Base-by-base conservation (phyloP, 176 grass and related monocot species). In the Secale cereale region DNA sequence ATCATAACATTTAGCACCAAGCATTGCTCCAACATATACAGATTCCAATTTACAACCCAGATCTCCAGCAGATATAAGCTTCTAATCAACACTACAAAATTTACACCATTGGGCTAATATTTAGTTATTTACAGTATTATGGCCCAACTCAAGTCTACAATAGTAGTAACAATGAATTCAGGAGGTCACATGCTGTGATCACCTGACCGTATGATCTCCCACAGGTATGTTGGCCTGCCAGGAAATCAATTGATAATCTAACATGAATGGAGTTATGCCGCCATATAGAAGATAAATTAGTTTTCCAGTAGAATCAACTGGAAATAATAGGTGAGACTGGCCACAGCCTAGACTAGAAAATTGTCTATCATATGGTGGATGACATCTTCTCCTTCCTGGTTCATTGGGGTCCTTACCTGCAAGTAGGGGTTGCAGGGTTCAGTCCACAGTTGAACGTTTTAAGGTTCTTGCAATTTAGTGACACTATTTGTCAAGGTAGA, bases 291-390 rank as follows among this genome's bases (percentile, higher is more conserved):
- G 71, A 45, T 10, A 8, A 4, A 14, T 32, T 6, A 76, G 13
- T 33, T 45, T 64, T 77, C 56, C 33, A 67, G 7, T 10, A 3
- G 2, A 59, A 74, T 73, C 37, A 43, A 30, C 11, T 3, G 1
- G 69, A 68, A 66, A 66, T 0, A 66, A 70, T 22, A 8, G 23
- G 2, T 11, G 9, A 62, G 30, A 17, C 2, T n/a, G 15, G 10
- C 63, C 48, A 66, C 37, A 66, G 48, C 14, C 68, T 94, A 96
- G n/a, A 82, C 71, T 70, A 94, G 78, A 89, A 98, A 98, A 74
- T 91, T 98, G 54, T 99, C 97, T 76, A 96, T 92, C 90, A 94
- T 94, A 94, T 99, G 97, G 78, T 87, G 89, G 61, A 99, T 91
- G 59, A 99, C 93, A 36, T 99, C 97, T 72, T 83, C 91, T 71